Evolutionary conservation across 805 yeast genomes (phyloP).

Genomic region (Tetrapisispora nanseiensis): DNA sequence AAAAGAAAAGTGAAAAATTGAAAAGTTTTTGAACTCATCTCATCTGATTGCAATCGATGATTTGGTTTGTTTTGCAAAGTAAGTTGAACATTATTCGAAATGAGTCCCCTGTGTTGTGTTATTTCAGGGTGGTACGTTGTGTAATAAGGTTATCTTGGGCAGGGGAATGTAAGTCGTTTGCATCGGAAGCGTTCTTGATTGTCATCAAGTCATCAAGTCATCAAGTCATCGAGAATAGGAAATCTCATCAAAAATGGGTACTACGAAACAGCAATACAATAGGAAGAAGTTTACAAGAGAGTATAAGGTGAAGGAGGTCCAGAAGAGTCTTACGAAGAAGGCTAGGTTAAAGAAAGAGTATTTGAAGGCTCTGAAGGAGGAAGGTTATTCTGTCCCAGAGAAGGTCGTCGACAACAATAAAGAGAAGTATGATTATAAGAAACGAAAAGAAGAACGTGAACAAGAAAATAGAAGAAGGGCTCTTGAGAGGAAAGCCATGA

Average conservation of each 20-base stretch:
- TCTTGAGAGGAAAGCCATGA: constrained; percentile 30
- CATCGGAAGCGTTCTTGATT: too few relatives aligned
- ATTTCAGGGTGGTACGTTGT: too few relatives aligned
- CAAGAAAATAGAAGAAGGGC: constrained; percentile 21
- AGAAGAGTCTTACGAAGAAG: constrained; percentile 64
- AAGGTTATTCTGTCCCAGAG: constrained; percentile 50
- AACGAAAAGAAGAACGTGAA: constrained; percentile 15
- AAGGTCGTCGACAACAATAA: constrained; percentile 10
- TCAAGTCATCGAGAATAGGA: too few relatives aligned
- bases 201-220: too few relatives aligned
- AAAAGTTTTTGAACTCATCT: background rate
- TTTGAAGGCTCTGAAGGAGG: constrained; percentile 65
- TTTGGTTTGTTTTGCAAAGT: background rate
- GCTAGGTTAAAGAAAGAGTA: constrained; percentile 75
- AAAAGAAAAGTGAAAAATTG: background rate
- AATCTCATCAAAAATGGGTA: constrained; percentile 11
- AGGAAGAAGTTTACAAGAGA: constrained; percentile 32
- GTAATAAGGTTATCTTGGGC: background rate
- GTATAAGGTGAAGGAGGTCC: constrained; percentile 51
- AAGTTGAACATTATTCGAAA: too few relatives aligned
- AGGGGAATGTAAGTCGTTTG: background rate
- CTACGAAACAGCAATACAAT: constrained; percentile 17
- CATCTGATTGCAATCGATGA: background rate
- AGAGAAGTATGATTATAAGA: constrained; percentile 12
- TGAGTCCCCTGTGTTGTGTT: too few relatives aligned